Evolutionary conservation across 179 eudicot species (phyloP).

Genomic region (Nepenthes alata): DNA sequence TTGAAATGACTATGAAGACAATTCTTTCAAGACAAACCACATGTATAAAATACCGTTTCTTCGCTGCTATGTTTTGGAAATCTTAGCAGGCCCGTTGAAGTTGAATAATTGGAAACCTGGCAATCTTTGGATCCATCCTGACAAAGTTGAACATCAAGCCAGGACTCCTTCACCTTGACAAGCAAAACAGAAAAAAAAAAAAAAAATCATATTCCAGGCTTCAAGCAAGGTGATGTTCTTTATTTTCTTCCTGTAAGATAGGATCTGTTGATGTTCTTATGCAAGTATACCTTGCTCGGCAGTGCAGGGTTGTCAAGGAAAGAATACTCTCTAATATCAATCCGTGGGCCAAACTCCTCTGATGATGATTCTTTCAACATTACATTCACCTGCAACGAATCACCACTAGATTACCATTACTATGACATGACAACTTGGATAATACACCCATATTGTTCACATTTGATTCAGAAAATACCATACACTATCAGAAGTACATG

Average conservation of each 20-base stretch:
- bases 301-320: slow-evolving; percentile 69
- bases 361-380: slow-evolving; percentile 54
- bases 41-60: slow-evolving; percentile 51
- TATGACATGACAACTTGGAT: neutral
- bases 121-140: slow-evolving; percentile 69
- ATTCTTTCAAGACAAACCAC: neutral
- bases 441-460: neutral
- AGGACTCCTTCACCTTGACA: slow-evolving; percentile 80
- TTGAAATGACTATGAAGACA: neutral
- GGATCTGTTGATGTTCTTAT: neutral
- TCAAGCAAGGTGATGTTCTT: neutral
- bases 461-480: neutral
- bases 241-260: neutral
- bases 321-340: slow-evolving; percentile 70
- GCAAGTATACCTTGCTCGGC: slow-evolving; percentile 43
- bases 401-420: neutral
- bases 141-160: slow-evolving; percentile 95
- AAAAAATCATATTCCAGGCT: neutral
- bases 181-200: neutral
- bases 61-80: slow-evolving; percentile 77
- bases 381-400: slow-evolving; percentile 46
- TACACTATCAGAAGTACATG: neutral
- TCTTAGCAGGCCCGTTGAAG: slow-evolving; percentile 31
- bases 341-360: slow-evolving; percentile 71
- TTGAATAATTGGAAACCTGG: slow-evolving; percentile 34